A percentile compares a stretch with the other conserved stretches of the same genome.
Conservation (phyloP, 2,329 filamentous ascomycete genomes). For the Canariomyces notabilis region DNA sequence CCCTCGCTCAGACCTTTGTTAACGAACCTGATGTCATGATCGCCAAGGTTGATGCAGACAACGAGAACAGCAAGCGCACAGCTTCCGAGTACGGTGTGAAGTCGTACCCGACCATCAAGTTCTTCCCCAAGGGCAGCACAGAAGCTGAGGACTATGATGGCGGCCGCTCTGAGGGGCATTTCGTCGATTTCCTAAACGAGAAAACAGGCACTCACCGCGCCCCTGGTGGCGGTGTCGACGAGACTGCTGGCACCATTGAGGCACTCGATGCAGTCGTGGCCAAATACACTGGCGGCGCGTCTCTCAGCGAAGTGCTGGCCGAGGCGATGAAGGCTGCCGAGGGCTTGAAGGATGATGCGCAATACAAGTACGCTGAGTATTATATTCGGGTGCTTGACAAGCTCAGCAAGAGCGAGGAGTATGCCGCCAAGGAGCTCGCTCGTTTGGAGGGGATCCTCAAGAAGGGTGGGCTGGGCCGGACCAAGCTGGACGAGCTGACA, state of each 20-base stretch:
- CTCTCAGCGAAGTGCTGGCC: constrained; percentile 57
- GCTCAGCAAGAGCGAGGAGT: constrained; percentile 69
- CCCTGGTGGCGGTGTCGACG: constrained; percentile 73
- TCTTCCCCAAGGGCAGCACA: constrained; percentile 81
- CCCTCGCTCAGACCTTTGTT: constrained; percentile 73
- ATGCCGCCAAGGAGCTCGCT: constrained; percentile 78
- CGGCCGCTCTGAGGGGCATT: constrained; percentile 68
- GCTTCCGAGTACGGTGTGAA: constrained; percentile 71
- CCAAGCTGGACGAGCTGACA: constrained; percentile 85
- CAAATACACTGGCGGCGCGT: constrained; percentile 63
- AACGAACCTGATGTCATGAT: constrained; percentile 75
- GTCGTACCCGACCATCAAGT: constrained; percentile 96
- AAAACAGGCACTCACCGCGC: constrained; percentile 84
- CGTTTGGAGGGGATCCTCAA: constrained; percentile 73
- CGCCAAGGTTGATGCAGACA: constrained; percentile 93
- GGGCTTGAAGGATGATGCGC: constrained; percentile 55
- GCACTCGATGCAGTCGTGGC: constrained; percentile 70
- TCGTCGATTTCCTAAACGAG: constrained; percentile 79
- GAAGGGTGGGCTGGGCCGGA: constrained; percentile 78
- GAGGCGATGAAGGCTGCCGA: constrained; percentile 69
- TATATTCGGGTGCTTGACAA: constrained; percentile 90
- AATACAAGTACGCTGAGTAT: constrained; percentile 83
- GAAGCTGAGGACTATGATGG: constrained; percentile 67
- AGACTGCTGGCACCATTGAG: constrained; percentile 75
- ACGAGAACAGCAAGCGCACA: constrained; percentile 74